These are phyloP conservation scores for Penicilliopsis zonata DNA, from an alignment of 495 filamentous ascomycete species.

Conservation along the genomic window DNA sequence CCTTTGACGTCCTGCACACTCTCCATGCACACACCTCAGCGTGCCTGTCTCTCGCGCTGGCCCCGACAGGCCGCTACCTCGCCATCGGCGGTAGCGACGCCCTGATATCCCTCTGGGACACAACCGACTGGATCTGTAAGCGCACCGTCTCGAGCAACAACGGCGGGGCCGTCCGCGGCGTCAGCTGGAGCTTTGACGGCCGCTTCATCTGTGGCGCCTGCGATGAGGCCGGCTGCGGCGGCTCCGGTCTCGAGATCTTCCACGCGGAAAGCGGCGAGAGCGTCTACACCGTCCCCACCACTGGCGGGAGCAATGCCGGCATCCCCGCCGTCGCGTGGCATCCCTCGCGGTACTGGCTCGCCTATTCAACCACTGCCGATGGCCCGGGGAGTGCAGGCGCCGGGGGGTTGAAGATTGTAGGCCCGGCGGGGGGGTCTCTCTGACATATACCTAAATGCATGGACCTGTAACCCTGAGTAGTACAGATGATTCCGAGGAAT, in stretches of 20 bases:
- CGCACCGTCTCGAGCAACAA: slow-evolving; percentile 62
- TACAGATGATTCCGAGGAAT: too few relatives aligned
- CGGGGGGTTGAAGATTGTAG: slow-evolving; percentile 73
- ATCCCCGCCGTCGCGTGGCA: slow-evolving; percentile 75
- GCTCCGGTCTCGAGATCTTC: slow-evolving; percentile 54
- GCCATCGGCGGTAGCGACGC: slow-evolving; percentile 86
- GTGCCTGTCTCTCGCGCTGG: slow-evolving; percentile 57
- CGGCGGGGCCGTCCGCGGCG: slow-evolving; percentile 66
- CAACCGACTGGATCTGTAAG: slow-evolving; percentile 79
- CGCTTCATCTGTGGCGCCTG: slow-evolving; percentile 75
- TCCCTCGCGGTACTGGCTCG: slow-evolving; percentile 76
- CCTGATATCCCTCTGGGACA: slow-evolving; percentile 84
- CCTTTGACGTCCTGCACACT: slow-evolving; percentile 40
- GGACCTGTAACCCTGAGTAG: too few relatives aligned
- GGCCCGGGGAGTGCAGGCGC: slow-evolving; percentile 59
- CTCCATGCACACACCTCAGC: slow-evolving; percentile 77
- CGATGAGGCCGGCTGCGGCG: slow-evolving; percentile 49
- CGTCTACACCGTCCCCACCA: slow-evolving; percentile 66
- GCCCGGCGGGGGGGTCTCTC: slow-evolving; percentile 36
- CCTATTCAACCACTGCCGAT: slow-evolving; percentile 73
- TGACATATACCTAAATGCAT: slow-evolving; percentile 1
- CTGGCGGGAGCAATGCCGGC: slow-evolving; percentile 31
- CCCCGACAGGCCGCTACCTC: slow-evolving; percentile 66
- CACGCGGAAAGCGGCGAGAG: slow-evolving; percentile 84
- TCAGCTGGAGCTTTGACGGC: slow-evolving; percentile 89